Base-by-base conservation (phyloP, 208 protist genomes). In the Spongospora subterranea region DNA sequence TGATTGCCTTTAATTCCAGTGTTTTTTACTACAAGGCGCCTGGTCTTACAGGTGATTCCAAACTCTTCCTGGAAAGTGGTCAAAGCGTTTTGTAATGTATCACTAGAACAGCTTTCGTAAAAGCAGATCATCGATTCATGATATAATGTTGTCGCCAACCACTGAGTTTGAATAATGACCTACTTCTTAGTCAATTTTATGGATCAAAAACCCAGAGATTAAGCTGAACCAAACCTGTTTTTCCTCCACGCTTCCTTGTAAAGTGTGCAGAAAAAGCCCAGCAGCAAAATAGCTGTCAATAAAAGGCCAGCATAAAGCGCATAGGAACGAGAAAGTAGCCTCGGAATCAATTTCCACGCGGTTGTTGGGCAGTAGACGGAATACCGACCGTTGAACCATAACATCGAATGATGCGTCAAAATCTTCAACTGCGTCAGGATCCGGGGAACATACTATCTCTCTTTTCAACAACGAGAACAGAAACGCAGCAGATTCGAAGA, bases 41-140 rank as follows among this genome's bases (percentile, higher is more conserved):
- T 82, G 6, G 71, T 82, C 17, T n/a, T 6, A 82, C n/a, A 6
- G 40, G n/a, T n/a, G 35, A 82, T 43, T 20, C n/a, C n/a, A 35
- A 82, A 82, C 71, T 82, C 71, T 43, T 82, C 71, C 17, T 82
- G 71, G n/a, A 82, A 82, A 13, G 71, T 35, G 13, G 71, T 82
- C 71, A 82, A 82, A 6, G 71, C 71, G 71, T 82, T 82, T 43
- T n/a, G 71, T 40, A 82, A n/a, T 43, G 71, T 82, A 43, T 82
- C 71, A 43, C 71, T 35, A 43, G 71, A 82, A 35, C 71, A 82
- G n/a, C 71, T 82, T 43, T 82, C 71, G 71, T 82, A 82, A n/a
- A 82, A 82, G 35, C 71, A 82, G n/a, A 82, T 82, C 35, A 82
- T 82, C n/a, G 71, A 82, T 43, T 82, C 71, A 82, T 82, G 71